Evolutionary conservation across 1,139 yeast genomes (phyloP), one percentile per base, ranked within the genome.

Genomic region (Kurtzmaniella quercitrusa): DNA sequence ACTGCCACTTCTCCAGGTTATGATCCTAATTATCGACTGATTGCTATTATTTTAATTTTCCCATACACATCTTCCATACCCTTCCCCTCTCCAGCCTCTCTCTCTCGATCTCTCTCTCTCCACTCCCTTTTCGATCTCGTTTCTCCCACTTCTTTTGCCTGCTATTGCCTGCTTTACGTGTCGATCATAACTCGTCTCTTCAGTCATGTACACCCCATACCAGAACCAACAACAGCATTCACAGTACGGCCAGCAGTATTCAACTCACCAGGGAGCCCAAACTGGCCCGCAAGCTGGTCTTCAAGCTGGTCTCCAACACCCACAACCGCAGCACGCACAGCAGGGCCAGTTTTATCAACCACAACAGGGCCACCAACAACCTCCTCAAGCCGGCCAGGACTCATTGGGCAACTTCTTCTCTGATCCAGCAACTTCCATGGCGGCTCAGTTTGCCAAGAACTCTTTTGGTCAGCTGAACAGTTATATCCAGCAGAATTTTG

Each of bases 381-480:
- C 34, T 11, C 48, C 41, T 15, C 46, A 38, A 33, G 39, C 44
- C 17, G 31, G 38, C 25, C 43, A 43, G 12, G 44, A 44, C 1
- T 40, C 44, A 23, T 54, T 46, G 55, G 59, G 60, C 46, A 67
- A 70, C 48, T 73, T 85, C 52, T 77, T 89, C 60, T 79, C 77
- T 51, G 96, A 88, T 57, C 94, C 96, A 17, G 79, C 89, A 5
- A 79, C 95, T 0, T 81, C 86, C 43, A 77, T 93, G 73, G 96
- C 97, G 2, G 78, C 93, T 31, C 96, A 88, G 57, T 81, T 91
- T 48, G 96, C 98, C 27, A 85, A 88, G 56, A 78, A 79, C 44
- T 96, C 98, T 4, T 77, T 93, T 43, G 82, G 77, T 46, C 75
- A 78, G 38, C 75, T 81, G 34, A 88, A 86, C 54, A 85, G 83